phyloP scores from a whole-genome alignment of 768 basidiomycete genomes.

The Russula dissimulans region DNA sequence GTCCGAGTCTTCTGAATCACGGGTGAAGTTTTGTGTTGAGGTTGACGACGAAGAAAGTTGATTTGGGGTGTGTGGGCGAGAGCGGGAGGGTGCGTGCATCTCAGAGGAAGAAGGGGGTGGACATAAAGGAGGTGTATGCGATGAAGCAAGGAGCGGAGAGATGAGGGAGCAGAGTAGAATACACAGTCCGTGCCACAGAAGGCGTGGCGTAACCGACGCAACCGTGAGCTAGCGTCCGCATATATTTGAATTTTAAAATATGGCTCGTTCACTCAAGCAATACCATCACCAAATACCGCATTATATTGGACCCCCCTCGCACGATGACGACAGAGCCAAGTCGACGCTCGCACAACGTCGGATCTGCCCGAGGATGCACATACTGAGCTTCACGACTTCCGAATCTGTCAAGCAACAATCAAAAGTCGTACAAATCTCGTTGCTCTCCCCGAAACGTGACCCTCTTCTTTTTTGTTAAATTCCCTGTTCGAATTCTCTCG shows the following conservation, averaged over 20 bases:
- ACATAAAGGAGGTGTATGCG: background rate
- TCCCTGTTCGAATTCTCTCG: constrained; percentile 12
- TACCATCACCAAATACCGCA: too few species aligned
- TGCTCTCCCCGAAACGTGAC: constrained; percentile 61
- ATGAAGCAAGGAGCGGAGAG: background rate
- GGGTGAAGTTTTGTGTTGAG: constrained; percentile 10
- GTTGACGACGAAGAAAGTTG: constrained; percentile 8
- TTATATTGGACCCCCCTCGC: too few species aligned
- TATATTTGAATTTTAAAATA: too few species aligned
- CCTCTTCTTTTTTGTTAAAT: constrained; percentile 47
- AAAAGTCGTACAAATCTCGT: constrained; percentile 67
- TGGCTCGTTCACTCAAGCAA: too few species aligned
- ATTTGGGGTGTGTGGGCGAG: constrained; percentile 15
- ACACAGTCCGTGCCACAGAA: too few species aligned
- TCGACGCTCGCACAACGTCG: background rate
- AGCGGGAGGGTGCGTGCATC: constrained; percentile 18
- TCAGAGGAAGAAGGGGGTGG: constrained; percentile 3
- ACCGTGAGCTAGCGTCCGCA: too few species aligned
- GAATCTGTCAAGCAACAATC: constrained; percentile 22
- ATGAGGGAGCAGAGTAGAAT: background rate
- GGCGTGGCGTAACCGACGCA: too few species aligned
- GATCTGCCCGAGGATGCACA: background rate
- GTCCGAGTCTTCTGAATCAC: constrained; percentile 21
- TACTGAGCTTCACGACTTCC: background rate
- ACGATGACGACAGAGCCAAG: background rate